Percentiles rank a stretch among this genome's conserved stretches.
phyloP scores from a whole-genome alignment of 192 early-diverging fungal genomes.

The Backusella mclennaniae region DNA sequence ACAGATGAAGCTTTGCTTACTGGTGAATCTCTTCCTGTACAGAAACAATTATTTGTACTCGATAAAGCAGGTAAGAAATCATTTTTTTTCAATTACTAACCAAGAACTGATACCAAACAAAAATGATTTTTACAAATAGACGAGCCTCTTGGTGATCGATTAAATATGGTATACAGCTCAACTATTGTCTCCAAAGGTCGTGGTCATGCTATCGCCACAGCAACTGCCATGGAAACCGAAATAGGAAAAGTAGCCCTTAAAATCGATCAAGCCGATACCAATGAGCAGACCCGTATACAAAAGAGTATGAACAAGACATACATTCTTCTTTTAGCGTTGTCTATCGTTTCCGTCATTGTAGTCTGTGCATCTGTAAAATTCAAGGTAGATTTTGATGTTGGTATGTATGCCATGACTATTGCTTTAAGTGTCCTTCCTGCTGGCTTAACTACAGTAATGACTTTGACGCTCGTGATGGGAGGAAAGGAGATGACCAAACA shows the following conservation, averaged over 20 bases:
- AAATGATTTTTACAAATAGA: slow-evolving; percentile 30
- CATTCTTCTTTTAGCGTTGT: slow-evolving; percentile 65
- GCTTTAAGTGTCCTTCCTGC: slow-evolving; percentile 91
- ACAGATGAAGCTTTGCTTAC: slow-evolving; percentile 91
- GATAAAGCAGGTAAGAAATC: slow-evolving; percentile 12
- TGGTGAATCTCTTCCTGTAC: slow-evolving; percentile 86
- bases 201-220: slow-evolving; percentile 84
- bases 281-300: slow-evolving; percentile 61
- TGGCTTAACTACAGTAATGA: slow-evolving; percentile 92
- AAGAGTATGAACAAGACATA: slow-evolving; percentile 72
- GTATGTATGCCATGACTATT: slow-evolving; percentile 77
- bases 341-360: slow-evolving; percentile 73
- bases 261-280: slow-evolving; percentile 52
- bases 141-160: slow-evolving; percentile 87
- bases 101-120: background rate
- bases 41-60: slow-evolving; percentile 51
- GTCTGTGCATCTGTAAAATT: slow-evolving; percentile 79
- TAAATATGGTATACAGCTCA: slow-evolving; percentile 86
- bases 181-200: slow-evolving; percentile 90
- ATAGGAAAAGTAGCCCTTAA: slow-evolving; percentile 89
- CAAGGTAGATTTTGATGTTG: slow-evolving; percentile 55
- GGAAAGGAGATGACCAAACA: slow-evolving; percentile 81
- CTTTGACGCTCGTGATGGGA: slow-evolving; percentile 89
- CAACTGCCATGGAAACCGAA: slow-evolving; percentile 82
- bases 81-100: background rate